phyloP scores from a whole-genome alignment of 805 yeast genomes.

The Lipomyces yamanashiensis region DNA sequence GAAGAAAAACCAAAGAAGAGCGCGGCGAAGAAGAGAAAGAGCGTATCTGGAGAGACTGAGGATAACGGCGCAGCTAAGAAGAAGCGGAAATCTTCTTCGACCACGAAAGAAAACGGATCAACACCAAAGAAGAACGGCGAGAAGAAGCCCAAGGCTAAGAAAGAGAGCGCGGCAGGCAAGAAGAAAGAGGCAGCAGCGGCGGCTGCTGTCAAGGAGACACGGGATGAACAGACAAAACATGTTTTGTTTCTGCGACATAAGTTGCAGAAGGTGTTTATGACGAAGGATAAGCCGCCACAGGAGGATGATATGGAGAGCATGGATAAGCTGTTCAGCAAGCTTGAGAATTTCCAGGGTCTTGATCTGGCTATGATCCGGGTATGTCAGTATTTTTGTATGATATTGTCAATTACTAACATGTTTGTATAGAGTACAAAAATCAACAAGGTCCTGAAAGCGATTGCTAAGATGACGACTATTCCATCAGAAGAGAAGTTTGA shows the following conservation, averaged over 20 bases:
- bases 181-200: conserved; percentile 26
- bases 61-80: conserved; percentile 5
- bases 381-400: not conserved
- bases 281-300: conserved; percentile 37
- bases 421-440: conserved; percentile 40
- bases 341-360: conserved; percentile 42
- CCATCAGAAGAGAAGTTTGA: conserved; percentile 43
- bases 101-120: conserved; percentile 15
- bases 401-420: no score
- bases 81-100: conserved; percentile 12
- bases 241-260: conserved; percentile 43
- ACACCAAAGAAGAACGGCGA: conserved; percentile 7
- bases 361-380: conserved; percentile 41
- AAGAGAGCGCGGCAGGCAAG: conserved; percentile 18
- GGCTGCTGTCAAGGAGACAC: conserved; percentile 13
- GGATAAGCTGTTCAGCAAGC: conserved; percentile 40
- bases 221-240: conserved; percentile 36
- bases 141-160: conserved; percentile 29
- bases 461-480: conserved; percentile 40
- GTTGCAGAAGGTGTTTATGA: conserved; percentile 43
- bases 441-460: conserved; percentile 45
- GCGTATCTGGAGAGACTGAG: conserved; percentile 7
- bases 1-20: conserved; percentile 26
- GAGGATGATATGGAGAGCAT: conserved; percentile 41
- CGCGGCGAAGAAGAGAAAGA: conserved; percentile 17